Base-by-base conservation (phyloP, 192 early-diverging fungal genomes). In the Backusella liffmaniae region DNA sequence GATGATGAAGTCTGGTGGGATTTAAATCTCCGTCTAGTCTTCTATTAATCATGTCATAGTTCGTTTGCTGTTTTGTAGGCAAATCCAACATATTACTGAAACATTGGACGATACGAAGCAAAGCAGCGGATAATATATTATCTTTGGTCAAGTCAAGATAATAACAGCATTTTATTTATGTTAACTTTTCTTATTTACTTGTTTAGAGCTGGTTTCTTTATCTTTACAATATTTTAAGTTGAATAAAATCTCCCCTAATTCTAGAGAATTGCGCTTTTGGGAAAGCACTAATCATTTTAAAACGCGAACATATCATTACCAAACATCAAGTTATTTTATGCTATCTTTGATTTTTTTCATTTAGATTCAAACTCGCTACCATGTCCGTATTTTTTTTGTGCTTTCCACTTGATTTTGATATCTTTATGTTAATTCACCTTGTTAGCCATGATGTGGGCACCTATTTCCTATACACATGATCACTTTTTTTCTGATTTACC, bases 11-110 rank as follows among this genome's bases (percentile, higher is more conserved):
- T 2, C 23, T 62, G 21, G 56, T 62, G 9, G 21, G 4, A 62
- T 62, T 59, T 62, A 9, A 62, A 62, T 62, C 56, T 62, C 56
- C 56, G 56, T 26, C n/a, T 29, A 62, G 56, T 62, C 56, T 49
- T 49, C 9, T 62, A 62, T 10, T 13, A 21, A 29, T 29, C 53
- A 59, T 59, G 21, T 26, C 53, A 59, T 62, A 56, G 53, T 23
- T 56, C 2, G 23, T n/a, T 56, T 23, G 9, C n/a, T 62, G 9
- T 62, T 62, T 29, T 62, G 21, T 62, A 29, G 56, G 12, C 26
- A 62, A 62, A 62, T n/a, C 12, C 26, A 56, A 56, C 53, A 21
- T 56, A 56, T 56, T 56, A 6, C 21, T 56, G 56, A 62, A 62
- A 29, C 56, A 62, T 62, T 29, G 4, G n/a, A 62, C 23, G 2